phyloP scores from a whole-genome alignment of 2,329 filamentous ascomycete genomes.

The Plenodomus biglobosus region DNA sequence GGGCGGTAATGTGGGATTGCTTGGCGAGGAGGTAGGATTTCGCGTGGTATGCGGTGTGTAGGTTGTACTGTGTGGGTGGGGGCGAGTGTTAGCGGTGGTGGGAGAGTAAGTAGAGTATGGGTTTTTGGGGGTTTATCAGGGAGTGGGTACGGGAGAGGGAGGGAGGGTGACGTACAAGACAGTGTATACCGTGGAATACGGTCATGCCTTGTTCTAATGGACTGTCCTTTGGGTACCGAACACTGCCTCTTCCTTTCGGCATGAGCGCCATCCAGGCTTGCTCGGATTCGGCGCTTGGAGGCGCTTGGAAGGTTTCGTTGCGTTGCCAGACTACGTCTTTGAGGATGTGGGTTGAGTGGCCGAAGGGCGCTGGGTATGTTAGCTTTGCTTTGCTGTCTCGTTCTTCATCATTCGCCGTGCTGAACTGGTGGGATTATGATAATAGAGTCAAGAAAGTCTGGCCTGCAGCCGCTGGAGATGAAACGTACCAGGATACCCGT shows the following conservation, averaged over 20 bases:
- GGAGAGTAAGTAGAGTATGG: too few relatives aligned
- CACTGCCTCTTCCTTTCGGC: conserved; percentile 3
- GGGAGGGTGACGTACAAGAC: conserved; percentile 3
- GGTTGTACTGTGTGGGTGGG: conserved; percentile 1
- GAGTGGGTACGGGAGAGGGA: background rate
- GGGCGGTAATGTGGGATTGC: background rate
- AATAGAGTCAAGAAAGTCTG: too few relatives aligned
- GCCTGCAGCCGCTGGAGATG: background rate
- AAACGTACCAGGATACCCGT: conserved; percentile 8
- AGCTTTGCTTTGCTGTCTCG: too few relatives aligned
- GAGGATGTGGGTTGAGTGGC: conserved; percentile 3
- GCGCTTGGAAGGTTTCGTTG: conserved; percentile 53
- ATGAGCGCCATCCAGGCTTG: conserved; percentile 5
- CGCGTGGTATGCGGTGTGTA: conserved; percentile 4
- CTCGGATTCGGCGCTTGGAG: conserved; percentile 38
- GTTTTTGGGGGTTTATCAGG: background rate
- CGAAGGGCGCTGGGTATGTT: conserved; percentile 3
- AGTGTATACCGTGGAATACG: conserved; percentile 11
- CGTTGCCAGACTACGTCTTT: conserved; percentile 4
- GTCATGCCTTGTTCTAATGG: conserved; percentile 2
- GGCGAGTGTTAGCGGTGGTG: too few relatives aligned
- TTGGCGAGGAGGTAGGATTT: conserved; percentile 4
- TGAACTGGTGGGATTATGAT: too few relatives aligned
- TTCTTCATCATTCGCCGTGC: too few relatives aligned
- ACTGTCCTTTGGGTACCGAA: conserved; percentile 1